Evolutionary conservation across 1,139 yeast genomes (phyloP), one percentile per base, ranked within the genome.

Genomic region (Diutina mesorugosa): DNA sequence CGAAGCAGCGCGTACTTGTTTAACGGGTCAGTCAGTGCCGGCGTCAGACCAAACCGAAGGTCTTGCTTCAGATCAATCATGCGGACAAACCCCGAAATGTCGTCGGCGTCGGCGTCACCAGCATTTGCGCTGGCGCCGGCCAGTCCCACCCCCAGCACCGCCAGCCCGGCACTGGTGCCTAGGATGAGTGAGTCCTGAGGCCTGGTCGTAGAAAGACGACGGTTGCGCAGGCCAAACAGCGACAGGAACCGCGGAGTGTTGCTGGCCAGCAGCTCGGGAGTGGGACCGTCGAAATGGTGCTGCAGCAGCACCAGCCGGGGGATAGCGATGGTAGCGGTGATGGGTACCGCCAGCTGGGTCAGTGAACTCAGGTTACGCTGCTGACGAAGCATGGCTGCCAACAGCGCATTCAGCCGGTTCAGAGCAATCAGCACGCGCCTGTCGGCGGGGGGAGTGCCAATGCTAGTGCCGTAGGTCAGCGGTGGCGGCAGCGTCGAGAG

Each of bases 21-120:
- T 57, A 76, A 65, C 0, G 73, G 70, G 57, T 71, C 76, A n/a
- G 57, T 47, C 28, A 57, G 63, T 3, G 48, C 10, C 26, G 58
- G 38, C 29, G 55, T 56, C 26, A 51, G 51, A 12, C 70, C 64
- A 56, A 75, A 68, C 54, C 81, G 66, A 35, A 82, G 67, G 60
- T 80, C 85, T 2, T 77, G 74, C 60, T 79, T 81, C 55, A 86
- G 82, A 61, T 93, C 97, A 55, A 91, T 80, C 81, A 90, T 76
- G 61, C 83, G 79, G 56, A 91, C 88, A 72, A 91, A 91, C 57
- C 86, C 90, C 58, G 87, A 81, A 32, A 90, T 75, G 62, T 87
- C 96, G 58, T 87, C 90, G 28, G 53, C 32, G 14, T 50, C 53
- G 4, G n/a, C 53, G 21, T 50, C 53, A 2, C 50, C 50, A 2